Evolutionary conservation across 805 yeast genomes (phyloP), one percentile per base, ranked within the genome.

Genomic region (Zygosaccharomyces pseudorouxii): DNA sequence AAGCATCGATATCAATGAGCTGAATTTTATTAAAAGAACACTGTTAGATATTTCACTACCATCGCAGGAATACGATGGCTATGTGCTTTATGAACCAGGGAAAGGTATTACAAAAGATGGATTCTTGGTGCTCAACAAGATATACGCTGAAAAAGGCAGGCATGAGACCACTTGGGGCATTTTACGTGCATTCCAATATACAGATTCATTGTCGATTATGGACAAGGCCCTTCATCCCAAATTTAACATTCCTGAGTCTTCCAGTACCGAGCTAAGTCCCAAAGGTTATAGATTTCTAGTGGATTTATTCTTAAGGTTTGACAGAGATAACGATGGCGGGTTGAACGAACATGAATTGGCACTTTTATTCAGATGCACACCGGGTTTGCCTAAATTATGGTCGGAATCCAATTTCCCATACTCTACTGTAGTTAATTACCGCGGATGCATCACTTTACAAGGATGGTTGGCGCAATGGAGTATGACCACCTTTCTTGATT

Each of bases 401-500:
- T 74, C 75, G 31, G 89, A 86, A 11, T 77, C 87, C 0, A 82
- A 82, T 55, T 93, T 93, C 61, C 99, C 99, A 0, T 72, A 77
- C 22, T 80, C 95, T 1, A 87, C 95, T 9, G 96, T 92, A 1
- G 79, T 95, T 46, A 90, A 89, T 62, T 97, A 89, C 55, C 83
- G 82, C 53, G 97, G 96, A 0, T 78, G 81, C 62, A 89, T 93
- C 3, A 89, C 98, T 0, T 68, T 93, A 23, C 99, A 95, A 69
- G 99, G 99, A 2, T 93, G 99, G 99, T 70, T 93, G 33, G 99
- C 99, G 0, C 98, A 92, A 60, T 93, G 99, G 99, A 84, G 92
- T 57, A 86, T 93, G 86, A 89, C 97, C 0, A 92, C 98, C 0
- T 89, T 81, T 56, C 70, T 93, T 27, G 96, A 90, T 58, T 81